Evolutionary conservation across 352 stramenopile genomes (phyloP), one percentile per base, ranked within the genome.

Genomic region (Thalassiosira pacifica): DNA sequence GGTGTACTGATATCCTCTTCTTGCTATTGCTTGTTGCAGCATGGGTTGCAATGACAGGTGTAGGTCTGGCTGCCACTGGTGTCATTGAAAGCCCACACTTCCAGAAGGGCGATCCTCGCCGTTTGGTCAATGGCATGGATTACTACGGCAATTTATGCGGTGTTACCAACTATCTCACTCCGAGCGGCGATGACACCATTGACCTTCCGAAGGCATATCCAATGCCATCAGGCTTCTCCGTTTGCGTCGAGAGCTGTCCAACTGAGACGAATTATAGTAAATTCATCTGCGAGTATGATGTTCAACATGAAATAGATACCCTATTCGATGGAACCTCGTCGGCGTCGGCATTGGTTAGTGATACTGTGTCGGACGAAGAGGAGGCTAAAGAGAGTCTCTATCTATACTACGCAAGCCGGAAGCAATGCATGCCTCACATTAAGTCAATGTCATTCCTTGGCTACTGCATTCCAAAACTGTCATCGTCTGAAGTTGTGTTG

Each of bases 71-170:
- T 60, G 65, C 89, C 1, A 80, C 29, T 22, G 78, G 78, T 19
- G 10, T 85, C 5, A 66, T 85, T 22, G 27, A 63, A 22, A 72
- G 70, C 10, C 82, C 84, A 29, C 65, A 69, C 13, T 87, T 96
- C n/a, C 71, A 76, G 19, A 77, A 91, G 71, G 86, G 89, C 16
- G 82, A 94, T 48, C 85, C 90, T 79, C 73, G 86, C 48, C 76
- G 91, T 16, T 72, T 97, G 11, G 74, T 95, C 1, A 93, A 96
- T 83, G 91, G 91, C 29, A 91, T 96, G 52, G 94, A 97, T 86
- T 96, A 95, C 75, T 73, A 93, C 53, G 93, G 92, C 1, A 93
- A 94, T 48, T 78, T 97, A 34, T 97, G 94, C 79, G 94, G 94
- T 24, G 32, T 80, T 34, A 80, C 78, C 13, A 85, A 85, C 52